A percentile compares a stretch with the other conserved stretches of the same genome.
Conservation (phyloP, 352 stramenopile species). For the Pythium folliculosum region DNA sequence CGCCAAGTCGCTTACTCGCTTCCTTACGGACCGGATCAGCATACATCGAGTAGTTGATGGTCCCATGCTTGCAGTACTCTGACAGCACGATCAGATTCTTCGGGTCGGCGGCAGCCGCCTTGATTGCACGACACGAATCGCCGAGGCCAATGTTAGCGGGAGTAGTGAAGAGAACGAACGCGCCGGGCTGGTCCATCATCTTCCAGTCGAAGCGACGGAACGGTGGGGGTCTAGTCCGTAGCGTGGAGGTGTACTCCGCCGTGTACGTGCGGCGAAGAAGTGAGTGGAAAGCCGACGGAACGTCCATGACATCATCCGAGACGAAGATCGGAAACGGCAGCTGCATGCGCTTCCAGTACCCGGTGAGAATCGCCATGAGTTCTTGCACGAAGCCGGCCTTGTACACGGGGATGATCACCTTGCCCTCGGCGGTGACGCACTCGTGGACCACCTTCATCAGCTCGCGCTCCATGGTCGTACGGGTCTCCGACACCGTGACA, state of each 20-base stretch:
- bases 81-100: slow-evolving; percentile 87
- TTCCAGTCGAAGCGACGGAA: slow-evolving; percentile 69
- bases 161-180: slow-evolving; percentile 81
- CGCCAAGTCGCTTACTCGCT: slow-evolving; percentile 70
- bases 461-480: slow-evolving; percentile 78
- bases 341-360: slow-evolving; percentile 72
- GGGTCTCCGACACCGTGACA: slow-evolving; percentile 83
- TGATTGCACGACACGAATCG: slow-evolving; percentile 69
- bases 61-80: slow-evolving; percentile 77
- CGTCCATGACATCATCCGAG: slow-evolving; percentile 61
- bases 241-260: slow-evolving; percentile 27
- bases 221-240: neutral
- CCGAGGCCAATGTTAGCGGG: slow-evolving; percentile 75
- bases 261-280: slow-evolving; percentile 69
- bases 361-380: slow-evolving; percentile 64
- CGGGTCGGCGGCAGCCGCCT: slow-evolving; percentile 57
- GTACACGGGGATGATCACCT: slow-evolving; percentile 85
- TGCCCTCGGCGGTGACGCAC: slow-evolving; percentile 69
- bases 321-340: slow-evolving; percentile 64
- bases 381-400: slow-evolving; percentile 83
- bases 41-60: slow-evolving; percentile 83
- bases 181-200: slow-evolving; percentile 51
- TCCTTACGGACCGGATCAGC: slow-evolving; percentile 72
- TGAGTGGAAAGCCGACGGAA: slow-evolving; percentile 57
- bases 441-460: slow-evolving; percentile 79